Base-by-base conservation (phyloP, 225 moss, liverwort and hornwort species). In the Thuidium tamariscinum region DNA sequence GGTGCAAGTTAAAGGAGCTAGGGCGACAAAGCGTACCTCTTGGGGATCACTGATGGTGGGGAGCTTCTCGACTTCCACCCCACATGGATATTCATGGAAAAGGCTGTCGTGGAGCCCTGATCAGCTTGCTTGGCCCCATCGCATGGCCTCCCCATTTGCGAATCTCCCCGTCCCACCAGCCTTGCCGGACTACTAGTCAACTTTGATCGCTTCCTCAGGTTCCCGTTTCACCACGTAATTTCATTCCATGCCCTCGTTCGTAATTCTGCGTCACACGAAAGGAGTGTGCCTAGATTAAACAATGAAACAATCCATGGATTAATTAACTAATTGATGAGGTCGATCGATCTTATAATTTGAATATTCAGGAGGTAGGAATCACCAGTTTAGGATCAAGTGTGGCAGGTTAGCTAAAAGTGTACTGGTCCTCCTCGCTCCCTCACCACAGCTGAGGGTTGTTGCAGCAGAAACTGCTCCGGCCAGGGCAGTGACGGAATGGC, bases 21-120 rank as follows among this genome's bases (percentile, higher is more conserved):
- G 91, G 89, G 71, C 83, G 88, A 86, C 86, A 93, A 77, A 88
- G 88, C n/a, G 90, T 90, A 90, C 93, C 85, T 89, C 86, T 71
- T 86, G 79, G 85, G 90, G 80, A 90, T 79, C 80, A 90, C 91
- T 89, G 88, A 86, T 90, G 91, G 92, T 91, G 88, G 91, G 89
- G 93, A 90, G 91, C 87, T 73, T 91, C 93, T 93, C 93, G 93
- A 93, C 89, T 87, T 91, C 67, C 89, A 42, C 74, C 84, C 89
- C 91, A 90, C 93, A 93, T 93, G 93, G 90, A 89, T 84, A 88
- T 90, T 91, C 93, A 90, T 89, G 79, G 90, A 86, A 90, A 93
- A 93, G 85, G 91, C 92, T 93, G 92, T 67, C 87, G 88, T 92
- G 90, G 88, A 92, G 89, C 80, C 81, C 88, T 88, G 89, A 91